These are phyloP conservation scores for Colletotrichum musae DNA, from an alignment of 2,329 filamentous ascomycete genomes.

Conservation along the genomic window DNA sequence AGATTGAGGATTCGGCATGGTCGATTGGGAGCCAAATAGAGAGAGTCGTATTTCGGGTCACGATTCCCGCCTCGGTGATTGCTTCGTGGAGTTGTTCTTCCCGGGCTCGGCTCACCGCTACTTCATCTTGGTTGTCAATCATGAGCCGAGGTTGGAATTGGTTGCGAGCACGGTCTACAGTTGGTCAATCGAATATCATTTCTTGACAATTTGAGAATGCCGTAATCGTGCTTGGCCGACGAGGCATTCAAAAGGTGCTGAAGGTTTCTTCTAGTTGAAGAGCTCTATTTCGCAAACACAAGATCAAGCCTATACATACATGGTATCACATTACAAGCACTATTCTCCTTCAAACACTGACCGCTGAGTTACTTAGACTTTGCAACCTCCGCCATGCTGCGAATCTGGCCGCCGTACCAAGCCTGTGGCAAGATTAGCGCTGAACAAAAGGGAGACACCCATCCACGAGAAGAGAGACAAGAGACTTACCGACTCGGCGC, in stretches of 20 bases:
- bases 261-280: too few relatives aligned
- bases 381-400: slow-evolving; percentile 21
- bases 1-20: slow-evolving; percentile 1
- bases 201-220: too few relatives aligned
- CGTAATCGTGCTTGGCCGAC: too few relatives aligned
- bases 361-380: neutral
- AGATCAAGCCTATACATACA: neutral
- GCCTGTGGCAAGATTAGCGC: neutral
- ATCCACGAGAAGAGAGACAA: too few relatives aligned
- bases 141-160: too few relatives aligned
- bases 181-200: too few relatives aligned
- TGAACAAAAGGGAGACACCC: neutral
- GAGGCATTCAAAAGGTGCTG: too few relatives aligned
- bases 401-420: slow-evolving; percentile 32
- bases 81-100: neutral
- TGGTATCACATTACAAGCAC: slow-evolving; percentile 1
- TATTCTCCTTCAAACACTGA: too few relatives aligned
- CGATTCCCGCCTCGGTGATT: neutral
- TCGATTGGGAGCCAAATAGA: neutral
- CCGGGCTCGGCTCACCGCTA: neutral
- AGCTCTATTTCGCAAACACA: neutral
- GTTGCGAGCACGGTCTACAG: too few relatives aligned
- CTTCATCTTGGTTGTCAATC: too few relatives aligned
- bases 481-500: slow-evolving; percentile 44
- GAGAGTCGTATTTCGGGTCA: neutral